Conservation (phyloP, 768 basidiomycete genomes). For the Trametes punicea region DNA sequence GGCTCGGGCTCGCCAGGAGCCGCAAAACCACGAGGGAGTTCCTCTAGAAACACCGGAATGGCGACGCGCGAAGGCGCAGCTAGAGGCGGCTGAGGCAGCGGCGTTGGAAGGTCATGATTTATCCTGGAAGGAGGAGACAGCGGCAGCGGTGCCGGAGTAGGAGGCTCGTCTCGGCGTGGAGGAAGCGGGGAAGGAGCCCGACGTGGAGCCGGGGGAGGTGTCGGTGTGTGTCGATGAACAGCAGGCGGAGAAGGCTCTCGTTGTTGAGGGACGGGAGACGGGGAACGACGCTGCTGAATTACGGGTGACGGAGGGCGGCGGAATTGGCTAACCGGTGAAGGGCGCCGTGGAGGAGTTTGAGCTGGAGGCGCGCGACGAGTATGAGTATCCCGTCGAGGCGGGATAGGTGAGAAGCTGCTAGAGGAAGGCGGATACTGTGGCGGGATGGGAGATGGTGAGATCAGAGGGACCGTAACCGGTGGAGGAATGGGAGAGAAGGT, state of each 20-base stretch:
- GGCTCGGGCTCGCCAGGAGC: not conserved
- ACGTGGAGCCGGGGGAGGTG: conserved; percentile 7
- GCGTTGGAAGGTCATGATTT: conserved; percentile 19
- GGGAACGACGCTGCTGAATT: not conserved
- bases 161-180: conserved; percentile 11
- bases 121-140: conserved; percentile 18
- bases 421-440: not conserved
- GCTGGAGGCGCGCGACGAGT: conserved; percentile 11
- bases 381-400: not conserved
- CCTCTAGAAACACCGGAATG: conserved; percentile 10
- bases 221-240: not conserved
- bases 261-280: not conserved
- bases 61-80: conserved; percentile 19
- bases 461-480: not conserved
- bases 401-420: conserved; percentile 1
- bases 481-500: conserved; percentile 7
- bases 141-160: conserved; percentile 21
- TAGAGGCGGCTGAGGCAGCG: conserved; percentile 22
- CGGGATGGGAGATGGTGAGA: conserved; percentile 7
- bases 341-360: not conserved
- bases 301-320: not conserved
- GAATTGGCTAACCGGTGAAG: not conserved
- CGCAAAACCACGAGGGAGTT: conserved; percentile 9
- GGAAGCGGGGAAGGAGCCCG: conserved; percentile 8
- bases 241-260: conserved; percentile 7